Conservation (phyloP, 2,329 filamentous ascomycete genomes). For the Alternaria alternata region DNA sequence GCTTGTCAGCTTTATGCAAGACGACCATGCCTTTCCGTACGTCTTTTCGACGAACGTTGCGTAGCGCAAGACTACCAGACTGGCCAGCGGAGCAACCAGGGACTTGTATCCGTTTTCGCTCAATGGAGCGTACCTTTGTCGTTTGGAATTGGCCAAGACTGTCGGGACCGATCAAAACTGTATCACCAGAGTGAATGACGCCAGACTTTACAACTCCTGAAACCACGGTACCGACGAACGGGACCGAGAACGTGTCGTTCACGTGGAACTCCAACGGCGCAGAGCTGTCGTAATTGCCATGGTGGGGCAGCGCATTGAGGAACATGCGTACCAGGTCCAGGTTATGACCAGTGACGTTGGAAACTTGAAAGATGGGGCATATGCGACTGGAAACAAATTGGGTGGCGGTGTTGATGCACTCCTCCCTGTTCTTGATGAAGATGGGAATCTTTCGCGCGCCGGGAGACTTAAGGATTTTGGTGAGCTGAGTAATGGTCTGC, state of each 20-base stretch:
- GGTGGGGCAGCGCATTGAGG: constrained; percentile 92
- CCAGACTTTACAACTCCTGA: constrained; percentile 87
- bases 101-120: constrained; percentile 89
- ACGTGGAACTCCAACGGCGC: constrained; percentile 91
- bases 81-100: constrained; percentile 90
- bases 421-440: constrained; percentile 89
- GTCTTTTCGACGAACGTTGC: constrained; percentile 86
- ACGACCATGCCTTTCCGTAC: constrained; percentile 99
- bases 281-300: constrained; percentile 88
- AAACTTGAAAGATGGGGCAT: constrained; percentile 97
- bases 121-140: constrained; percentile 89
- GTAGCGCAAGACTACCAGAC: constrained; percentile 89
- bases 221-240: constrained; percentile 95
- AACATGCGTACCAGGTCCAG: constrained; percentile 91
- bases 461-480: constrained; percentile 90
- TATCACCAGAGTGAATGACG: constrained; percentile 89
- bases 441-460: constrained; percentile 95
- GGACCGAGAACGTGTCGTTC: constrained; percentile 98
- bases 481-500: constrained; percentile 91
- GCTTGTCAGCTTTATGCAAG: constrained; percentile 79
- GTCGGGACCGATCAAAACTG: constrained; percentile 87
- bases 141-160: constrained; percentile 86
- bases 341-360: constrained; percentile 93
- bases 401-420: constrained; percentile 92
- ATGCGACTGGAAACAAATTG: constrained; percentile 96